These are phyloP conservation scores for Apiospora malaysiana DNA, from an alignment of 2,329 filamentous ascomycete species.

Conservation along the genomic window DNA sequence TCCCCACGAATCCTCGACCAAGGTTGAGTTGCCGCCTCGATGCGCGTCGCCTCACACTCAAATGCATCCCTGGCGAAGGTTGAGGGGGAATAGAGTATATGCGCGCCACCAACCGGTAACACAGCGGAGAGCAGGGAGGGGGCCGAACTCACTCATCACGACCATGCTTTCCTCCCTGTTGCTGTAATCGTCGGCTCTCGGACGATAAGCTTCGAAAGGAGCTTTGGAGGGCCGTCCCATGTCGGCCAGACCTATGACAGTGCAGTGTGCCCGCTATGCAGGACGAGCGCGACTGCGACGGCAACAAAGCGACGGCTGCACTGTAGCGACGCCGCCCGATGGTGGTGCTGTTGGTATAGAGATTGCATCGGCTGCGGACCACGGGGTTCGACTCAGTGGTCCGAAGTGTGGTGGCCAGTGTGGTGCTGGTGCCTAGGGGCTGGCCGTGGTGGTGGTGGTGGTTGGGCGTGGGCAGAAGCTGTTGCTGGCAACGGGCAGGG, in stretches of 20 bases:
- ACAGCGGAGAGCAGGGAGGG: slow-evolving; percentile 2
- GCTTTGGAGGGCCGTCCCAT: background rate
- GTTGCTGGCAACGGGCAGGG: slow-evolving; percentile 15
- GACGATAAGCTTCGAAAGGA: slow-evolving; percentile 14
- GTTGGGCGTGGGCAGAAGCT: background rate
- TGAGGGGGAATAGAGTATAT: slow-evolving; percentile 8
- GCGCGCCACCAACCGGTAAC: slow-evolving; percentile 9
- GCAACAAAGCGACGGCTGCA: background rate
- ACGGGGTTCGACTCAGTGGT: slow-evolving; percentile 10
- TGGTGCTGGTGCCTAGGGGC: slow-evolving; percentile 4
- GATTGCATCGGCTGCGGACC: background rate
- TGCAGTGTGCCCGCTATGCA: background rate
- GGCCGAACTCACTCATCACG: slow-evolving; percentile 10
- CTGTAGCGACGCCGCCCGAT: slow-evolving; percentile 5
- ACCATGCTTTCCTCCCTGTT: slow-evolving; percentile 9
- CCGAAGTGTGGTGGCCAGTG: slow-evolving; percentile 15
- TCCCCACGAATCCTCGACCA: background rate
- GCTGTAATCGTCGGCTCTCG: slow-evolving; percentile 7
- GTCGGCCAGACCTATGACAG: slow-evolving; percentile 2
- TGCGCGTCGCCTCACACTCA: slow-evolving; percentile 20
- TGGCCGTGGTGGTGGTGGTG: background rate
- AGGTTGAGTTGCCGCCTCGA: slow-evolving; percentile 19
- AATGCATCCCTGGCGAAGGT: slow-evolving; percentile 5
- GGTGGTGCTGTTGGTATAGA: background rate
- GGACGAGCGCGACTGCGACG: slow-evolving; percentile 9